Conservation (phyloP, 2,329 filamentous ascomycete species). For the Ophiosphaerella korrae region DNA sequence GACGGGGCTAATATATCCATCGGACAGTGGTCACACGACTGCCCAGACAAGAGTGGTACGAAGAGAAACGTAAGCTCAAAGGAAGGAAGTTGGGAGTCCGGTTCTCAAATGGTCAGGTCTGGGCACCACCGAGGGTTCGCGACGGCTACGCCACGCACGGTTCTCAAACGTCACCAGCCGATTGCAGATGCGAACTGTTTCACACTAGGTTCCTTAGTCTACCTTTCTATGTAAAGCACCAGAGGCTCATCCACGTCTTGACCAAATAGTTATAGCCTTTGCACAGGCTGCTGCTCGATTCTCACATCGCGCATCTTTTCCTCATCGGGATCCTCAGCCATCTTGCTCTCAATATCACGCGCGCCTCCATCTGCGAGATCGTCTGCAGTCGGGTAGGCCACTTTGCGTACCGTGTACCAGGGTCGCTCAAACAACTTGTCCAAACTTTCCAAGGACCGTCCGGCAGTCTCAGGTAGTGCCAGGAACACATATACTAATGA, state of each 20-base stretch:
- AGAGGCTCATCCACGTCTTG: too few relatives aligned
- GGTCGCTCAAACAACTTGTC: slow-evolving; percentile 22
- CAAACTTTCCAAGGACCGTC: slow-evolving; percentile 23
- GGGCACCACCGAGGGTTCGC: background rate
- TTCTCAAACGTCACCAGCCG: slow-evolving; percentile 27
- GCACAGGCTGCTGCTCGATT: too few relatives aligned
- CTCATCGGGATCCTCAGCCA: background rate
- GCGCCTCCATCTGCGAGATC: slow-evolving; percentile 6
- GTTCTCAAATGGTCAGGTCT: slow-evolving; percentile 5
- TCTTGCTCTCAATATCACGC: slow-evolving; percentile 1
- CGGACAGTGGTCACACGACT: slow-evolving; percentile 19
- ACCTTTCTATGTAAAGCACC: too few relatives aligned
- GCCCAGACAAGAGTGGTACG: slow-evolving; percentile 11
- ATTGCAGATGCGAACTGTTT: slow-evolving; percentile 4
- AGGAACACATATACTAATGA: slow-evolving; percentile 42
- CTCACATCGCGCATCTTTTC: too few relatives aligned
- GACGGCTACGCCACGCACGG: slow-evolving; percentile 17
- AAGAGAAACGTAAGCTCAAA: slow-evolving; percentile 5
- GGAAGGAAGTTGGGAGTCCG: slow-evolving; percentile 13
- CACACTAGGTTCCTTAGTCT: too few relatives aligned
- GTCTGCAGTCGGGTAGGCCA: slow-evolving; percentile 19
- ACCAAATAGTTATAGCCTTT: too few relatives aligned
- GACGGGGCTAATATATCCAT: slow-evolving; percentile 30
- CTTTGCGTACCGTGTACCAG: slow-evolving; percentile 21
- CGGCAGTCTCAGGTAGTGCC: slow-evolving; percentile 36